Percentiles rank a stretch among this genome's conserved stretches.
Conservation (phyloP, 192 early-diverging fungal genomes). For the Allomyces arbusculus region DNA sequence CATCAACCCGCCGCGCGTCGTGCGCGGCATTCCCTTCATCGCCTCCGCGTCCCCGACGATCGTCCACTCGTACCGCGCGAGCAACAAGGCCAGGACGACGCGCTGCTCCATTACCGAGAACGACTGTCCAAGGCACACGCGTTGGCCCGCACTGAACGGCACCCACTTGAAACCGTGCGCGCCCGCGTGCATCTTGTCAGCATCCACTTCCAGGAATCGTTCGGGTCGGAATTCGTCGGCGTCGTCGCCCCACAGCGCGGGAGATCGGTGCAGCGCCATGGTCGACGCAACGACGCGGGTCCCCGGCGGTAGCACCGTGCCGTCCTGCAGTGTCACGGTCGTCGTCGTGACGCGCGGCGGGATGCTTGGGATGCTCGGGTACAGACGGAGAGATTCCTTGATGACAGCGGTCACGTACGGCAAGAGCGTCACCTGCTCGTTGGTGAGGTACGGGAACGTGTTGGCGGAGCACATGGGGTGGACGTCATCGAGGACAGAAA, state of each 20-base stretch:
- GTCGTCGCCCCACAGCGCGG: constrained; percentile 15
- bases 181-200: constrained; percentile 4
- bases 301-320: constrained; percentile 17
- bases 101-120: constrained; percentile 6
- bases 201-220: constrained; percentile 11
- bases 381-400: neutral
- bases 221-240: constrained; percentile 24
- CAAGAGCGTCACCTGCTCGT: neutral
- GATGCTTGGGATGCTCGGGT: neutral
- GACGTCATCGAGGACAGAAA: neutral
- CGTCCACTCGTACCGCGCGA: constrained; percentile 1
- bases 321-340: constrained; percentile 2
- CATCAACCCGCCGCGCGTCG: neutral
- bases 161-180: constrained; percentile 2
- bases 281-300: constrained; percentile 17
- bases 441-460: neutral
- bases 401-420: neutral
- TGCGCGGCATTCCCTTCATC: neutral
- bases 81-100: constrained; percentile 5
- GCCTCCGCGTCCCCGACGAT: neutral
- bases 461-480: neutral
- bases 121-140: constrained; percentile 5
- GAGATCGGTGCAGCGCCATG: constrained; percentile 22
- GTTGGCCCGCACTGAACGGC: constrained; percentile 5
- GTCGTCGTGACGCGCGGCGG: neutral